Evolutionary conservation across 306 rosid species (phyloP).

Genomic region (Rosa chinensis): DNA sequence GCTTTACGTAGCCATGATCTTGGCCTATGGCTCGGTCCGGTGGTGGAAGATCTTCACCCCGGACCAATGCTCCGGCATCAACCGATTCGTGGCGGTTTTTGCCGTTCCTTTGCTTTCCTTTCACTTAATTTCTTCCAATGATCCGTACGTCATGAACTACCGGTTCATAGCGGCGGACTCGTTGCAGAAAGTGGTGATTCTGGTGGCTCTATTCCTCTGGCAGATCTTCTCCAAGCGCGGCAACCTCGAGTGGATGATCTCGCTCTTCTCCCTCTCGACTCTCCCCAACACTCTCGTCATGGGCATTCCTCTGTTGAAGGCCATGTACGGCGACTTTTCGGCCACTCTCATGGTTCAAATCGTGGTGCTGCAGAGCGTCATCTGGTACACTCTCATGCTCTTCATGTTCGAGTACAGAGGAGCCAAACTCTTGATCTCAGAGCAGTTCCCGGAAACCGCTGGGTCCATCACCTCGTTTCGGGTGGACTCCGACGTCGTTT

Average conservation of each 20-base stretch:
- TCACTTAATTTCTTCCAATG: conserved; percentile 71
- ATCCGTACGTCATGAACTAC: conserved; percentile 78
- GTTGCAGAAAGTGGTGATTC: conserved; percentile 62
- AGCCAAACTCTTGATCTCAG: conserved; percentile 69
- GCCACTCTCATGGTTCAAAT: conserved; percentile 76
- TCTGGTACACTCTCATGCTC: conserved; percentile 78
- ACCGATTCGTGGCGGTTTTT: conserved; percentile 76
- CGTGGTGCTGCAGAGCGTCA: conserved; percentile 74
- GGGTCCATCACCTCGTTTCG: conserved; percentile 69
- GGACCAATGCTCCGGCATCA: conserved; percentile 83
- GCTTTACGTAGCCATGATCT: conserved; percentile 71
- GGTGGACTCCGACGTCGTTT: conserved; percentile 77
- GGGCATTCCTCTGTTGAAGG: conserved; percentile 77
- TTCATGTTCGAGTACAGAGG: conserved; percentile 83
- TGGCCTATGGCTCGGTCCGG: conserved; percentile 74
- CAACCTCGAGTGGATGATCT: conserved; percentile 68
- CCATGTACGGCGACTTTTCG: conserved; percentile 81
- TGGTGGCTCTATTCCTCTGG: conserved; percentile 66
- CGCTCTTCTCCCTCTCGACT: conserved; percentile 83
- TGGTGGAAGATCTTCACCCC: conserved; percentile 93
- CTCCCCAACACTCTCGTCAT: conserved; percentile 88
- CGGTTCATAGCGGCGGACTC: conserved; percentile 82
- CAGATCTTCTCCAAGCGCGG: conserved; percentile 56
- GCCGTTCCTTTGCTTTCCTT: conserved; percentile 84
- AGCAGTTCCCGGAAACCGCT: conserved; percentile 82